These are phyloP conservation scores for Plasmopara viticola DNA, from an alignment of 352 stramenopile species.

Conservation along the genomic window DNA sequence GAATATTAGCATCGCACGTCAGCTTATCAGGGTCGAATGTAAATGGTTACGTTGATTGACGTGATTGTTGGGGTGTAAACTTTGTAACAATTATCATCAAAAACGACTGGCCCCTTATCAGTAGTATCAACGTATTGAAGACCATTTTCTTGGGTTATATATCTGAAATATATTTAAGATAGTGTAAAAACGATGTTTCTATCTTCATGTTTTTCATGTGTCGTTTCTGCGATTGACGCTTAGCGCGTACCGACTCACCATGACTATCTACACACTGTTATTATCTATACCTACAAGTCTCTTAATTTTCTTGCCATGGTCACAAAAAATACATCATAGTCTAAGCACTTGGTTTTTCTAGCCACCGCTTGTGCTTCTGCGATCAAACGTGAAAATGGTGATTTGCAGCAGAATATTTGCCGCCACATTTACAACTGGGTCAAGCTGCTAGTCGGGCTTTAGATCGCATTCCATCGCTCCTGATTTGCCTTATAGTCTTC, in stretches of 20 bases:
- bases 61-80: slow-evolving; percentile 1
- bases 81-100: slow-evolving; percentile 5
- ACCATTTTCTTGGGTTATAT: slow-evolving; percentile 2
- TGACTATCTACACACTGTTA: slow-evolving; percentile 5
- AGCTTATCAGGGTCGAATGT: not conserved
- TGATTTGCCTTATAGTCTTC: slow-evolving; percentile 3
- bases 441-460: not conserved
- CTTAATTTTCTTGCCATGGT: slow-evolving; percentile 1
- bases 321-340: slow-evolving; percentile 4
- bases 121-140: slow-evolving; percentile 2
- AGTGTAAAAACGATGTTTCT: slow-evolving; percentile 3
- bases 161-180: slow-evolving; percentile 1
- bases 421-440: slow-evolving; percentile 1
- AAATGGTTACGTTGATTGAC: not conserved
- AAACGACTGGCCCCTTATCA: no score
- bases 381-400: slow-evolving; percentile 3
- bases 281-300: slow-evolving; percentile 4
- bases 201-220: slow-evolving; percentile 1
- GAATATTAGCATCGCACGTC: slow-evolving; percentile 1
- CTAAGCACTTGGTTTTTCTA: not conserved
- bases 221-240: not conserved
- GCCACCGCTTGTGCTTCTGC: slow-evolving; percentile 1
- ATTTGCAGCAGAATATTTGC: slow-evolving; percentile 3
- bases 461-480: not conserved
- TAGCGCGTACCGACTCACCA: slow-evolving; percentile 3